Base-by-base conservation (phyloP, 1,284 basidiomycete species). In the Anthracocystis setariae region DNA sequence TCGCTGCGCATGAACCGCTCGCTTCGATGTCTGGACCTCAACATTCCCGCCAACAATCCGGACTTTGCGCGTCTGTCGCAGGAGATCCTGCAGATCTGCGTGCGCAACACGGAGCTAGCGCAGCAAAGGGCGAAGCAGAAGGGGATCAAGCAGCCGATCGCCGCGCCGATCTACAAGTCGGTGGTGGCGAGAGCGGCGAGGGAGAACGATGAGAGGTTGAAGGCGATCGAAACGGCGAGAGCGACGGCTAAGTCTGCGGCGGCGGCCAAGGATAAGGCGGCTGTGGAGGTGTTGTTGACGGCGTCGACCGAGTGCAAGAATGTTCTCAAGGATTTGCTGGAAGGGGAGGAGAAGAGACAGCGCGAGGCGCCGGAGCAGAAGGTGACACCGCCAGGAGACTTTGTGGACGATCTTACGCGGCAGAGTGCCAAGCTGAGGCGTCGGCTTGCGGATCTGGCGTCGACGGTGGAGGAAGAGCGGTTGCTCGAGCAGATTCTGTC, bases 11-110 rank as follows among this genome's bases (percentile, higher is more conserved):
- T 86, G 43, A 98, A 98, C 79, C 87, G 88, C 50, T 87, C 89
- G 17, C 89, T 98, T 85, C 87, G 96, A 0, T 98, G 95, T 80
- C 86, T 98, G 48, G 95, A 99, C 84, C 83, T 98, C 45, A 92
- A 93, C 74, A 93, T 98, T 35, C 92, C 78, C 2, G 90, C 92
- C 0, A 92, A 90, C 46, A 90, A 94, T 62, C 91, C 93, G 55
- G 90, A 91, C 74, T 91, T 93, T 84, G 91, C 93, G n/a, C 77
- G 83, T 23, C 74, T 86, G 12, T 84, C 83, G 33, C 84, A 86
- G 59, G 81, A 84, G 35, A 85, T 86, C 46, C 81, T 92, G 66
- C 89, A 89, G 73, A 88, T 89, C 17, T 98, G 94, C 82, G 89
- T 96, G 12, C 86, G 94, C 60, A 80, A 80, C 46, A 78, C 77